A percentile compares a stretch with the other conserved stretches of the same genome.
These are phyloP conservation scores for Eucalyptus curtisii DNA, from an alignment of 345 rosid genomes.

Conservation along the genomic window DNA sequence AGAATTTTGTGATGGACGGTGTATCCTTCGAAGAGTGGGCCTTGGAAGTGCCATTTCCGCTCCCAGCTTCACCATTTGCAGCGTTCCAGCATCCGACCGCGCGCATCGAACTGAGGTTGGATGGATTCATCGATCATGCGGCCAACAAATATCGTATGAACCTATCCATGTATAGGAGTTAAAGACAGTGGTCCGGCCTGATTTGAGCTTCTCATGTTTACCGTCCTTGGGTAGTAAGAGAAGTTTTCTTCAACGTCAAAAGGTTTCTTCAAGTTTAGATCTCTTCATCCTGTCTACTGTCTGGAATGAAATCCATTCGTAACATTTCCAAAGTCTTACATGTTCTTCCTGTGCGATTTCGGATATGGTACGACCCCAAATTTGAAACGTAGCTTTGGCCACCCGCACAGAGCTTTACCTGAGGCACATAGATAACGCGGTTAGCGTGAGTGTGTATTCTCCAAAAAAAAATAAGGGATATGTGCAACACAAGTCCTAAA, in stretches of 20 bases:
- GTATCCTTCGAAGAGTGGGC: not conserved
- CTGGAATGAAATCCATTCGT: not conserved
- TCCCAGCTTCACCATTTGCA: not conserved
- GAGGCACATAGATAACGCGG: not conserved
- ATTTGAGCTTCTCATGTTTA: not conserved
- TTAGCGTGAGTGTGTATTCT: not conserved
- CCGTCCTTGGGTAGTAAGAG: accelerated
- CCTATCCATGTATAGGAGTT: not conserved
- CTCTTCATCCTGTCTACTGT: not conserved
- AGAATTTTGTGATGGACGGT: not conserved
- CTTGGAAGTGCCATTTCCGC: not conserved
- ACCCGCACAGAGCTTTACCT: not conserved
- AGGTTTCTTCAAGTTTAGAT: not conserved
- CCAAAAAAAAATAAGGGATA: too few relatives aligned
- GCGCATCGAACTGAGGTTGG: not conserved
- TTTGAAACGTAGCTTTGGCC: not conserved
- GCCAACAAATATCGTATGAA: not conserved
- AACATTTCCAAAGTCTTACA: not conserved
- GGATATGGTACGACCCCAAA: not conserved
- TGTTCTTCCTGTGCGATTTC: not conserved
- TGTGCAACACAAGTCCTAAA: too few relatives aligned
- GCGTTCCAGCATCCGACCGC: not conserved
- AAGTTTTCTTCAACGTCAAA: not conserved
- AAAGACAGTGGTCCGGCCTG: not conserved
- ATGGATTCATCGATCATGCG: not conserved